Conservation (phyloP, 441 rosid genomes). For the Pelargonium australe region DNA sequence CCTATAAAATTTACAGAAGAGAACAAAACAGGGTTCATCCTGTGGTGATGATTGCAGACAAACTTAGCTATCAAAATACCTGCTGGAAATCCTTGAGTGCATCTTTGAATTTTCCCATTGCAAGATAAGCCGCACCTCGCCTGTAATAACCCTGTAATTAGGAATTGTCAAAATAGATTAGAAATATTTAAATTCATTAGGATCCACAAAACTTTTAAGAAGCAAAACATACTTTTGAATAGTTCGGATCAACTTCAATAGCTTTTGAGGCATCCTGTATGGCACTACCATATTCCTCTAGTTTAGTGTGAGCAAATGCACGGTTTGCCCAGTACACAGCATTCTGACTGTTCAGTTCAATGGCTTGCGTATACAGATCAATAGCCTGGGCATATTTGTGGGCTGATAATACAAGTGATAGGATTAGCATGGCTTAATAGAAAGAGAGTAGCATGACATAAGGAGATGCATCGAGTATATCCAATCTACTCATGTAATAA, state of each 20-base stretch:
- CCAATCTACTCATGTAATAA: too few species aligned
- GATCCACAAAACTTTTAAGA: constrained; percentile 11
- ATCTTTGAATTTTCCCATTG: constrained; percentile 96
- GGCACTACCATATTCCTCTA: constrained; percentile 98
- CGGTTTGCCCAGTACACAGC: constrained; percentile 98
- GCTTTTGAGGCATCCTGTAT: constrained; percentile 91
- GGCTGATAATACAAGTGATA: constrained; percentile 38
- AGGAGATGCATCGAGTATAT: neutral
- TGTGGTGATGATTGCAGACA: neutral
- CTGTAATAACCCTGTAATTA: constrained; percentile 74
- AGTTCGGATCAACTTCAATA: constrained; percentile 72
- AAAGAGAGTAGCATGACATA: neutral
- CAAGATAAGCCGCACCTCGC: constrained; percentile 94
- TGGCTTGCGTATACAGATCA: constrained; percentile 76
- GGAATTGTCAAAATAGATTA: constrained; percentile 26
- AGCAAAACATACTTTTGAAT: constrained; percentile 56
- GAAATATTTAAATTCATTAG: neutral
- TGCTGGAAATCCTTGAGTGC: constrained; percentile 96
- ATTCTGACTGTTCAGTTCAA: constrained; percentile 52
- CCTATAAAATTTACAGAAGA: neutral
- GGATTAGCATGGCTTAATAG: constrained; percentile 14
- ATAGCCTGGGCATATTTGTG: constrained; percentile 71
- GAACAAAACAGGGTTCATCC: neutral
- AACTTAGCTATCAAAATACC: constrained; percentile 29
- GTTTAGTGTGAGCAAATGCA: constrained; percentile 78